Evolutionary conservation across 306 rosid species (phyloP).

Genomic region (Oemleria cerasiformis): DNA sequence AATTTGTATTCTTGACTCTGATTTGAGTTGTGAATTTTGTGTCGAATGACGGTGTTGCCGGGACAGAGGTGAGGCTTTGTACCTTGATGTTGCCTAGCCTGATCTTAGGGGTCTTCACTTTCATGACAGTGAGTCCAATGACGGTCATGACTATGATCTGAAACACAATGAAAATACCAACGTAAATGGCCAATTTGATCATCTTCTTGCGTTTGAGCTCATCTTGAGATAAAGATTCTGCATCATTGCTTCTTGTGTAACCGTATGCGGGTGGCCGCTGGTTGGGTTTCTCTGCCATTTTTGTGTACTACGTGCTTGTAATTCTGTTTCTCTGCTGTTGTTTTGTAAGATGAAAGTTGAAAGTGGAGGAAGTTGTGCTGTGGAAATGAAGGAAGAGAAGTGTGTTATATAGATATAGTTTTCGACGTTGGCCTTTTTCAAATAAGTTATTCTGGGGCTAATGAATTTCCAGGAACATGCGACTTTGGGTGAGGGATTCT

Average conservation of each 20-base stretch:
- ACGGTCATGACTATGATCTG: neutral
- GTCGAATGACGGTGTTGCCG: conserved; percentile 2
- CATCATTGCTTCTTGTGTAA: neutral
- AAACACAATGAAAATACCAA: conserved; percentile 7
- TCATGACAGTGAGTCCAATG: conserved; percentile 3
- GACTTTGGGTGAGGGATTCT: too few species aligned
- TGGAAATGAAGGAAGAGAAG: too few species aligned
- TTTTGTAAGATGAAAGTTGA: too few species aligned
- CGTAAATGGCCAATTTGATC: neutral
- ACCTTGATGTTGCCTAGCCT: neutral
- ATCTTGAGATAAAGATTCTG: conserved; percentile 3
- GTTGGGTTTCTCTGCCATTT: too few species aligned
- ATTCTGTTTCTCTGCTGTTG: too few species aligned
- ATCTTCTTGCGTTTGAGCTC: conserved; percentile 18
- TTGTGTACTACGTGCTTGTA: too few species aligned
- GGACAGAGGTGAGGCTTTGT: neutral
- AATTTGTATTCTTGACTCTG: conserved; percentile 6
- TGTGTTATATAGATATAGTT: too few species aligned
- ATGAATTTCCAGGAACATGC: too few species aligned
- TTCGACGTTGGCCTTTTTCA: too few species aligned
- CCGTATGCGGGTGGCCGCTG: neutral
- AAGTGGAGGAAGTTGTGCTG: too few species aligned
- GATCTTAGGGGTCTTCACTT: conserved; percentile 12
- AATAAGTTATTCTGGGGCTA: too few species aligned
- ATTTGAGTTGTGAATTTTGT: conserved; percentile 11